Evolutionary conservation across 1,284 basidiomycete species (phyloP).

Genomic region (Golubevia sp.): DNA sequence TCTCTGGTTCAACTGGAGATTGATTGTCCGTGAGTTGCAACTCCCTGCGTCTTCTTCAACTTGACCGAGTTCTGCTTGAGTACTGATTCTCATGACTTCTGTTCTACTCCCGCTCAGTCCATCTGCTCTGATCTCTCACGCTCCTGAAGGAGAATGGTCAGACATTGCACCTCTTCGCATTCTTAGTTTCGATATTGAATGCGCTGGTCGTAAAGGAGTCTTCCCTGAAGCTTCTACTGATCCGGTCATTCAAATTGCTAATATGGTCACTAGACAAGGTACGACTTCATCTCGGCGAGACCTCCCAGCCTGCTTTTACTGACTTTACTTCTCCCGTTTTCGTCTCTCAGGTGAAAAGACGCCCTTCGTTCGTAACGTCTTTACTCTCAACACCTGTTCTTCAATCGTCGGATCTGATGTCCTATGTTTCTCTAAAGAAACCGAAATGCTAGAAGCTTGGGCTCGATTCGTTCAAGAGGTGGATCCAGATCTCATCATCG

Average conservation of each 20-base stretch:
- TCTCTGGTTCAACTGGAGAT: conserved; percentile 58
- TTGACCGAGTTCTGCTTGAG: background rate
- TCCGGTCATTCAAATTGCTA: conserved; percentile 60
- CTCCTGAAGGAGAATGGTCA: conserved; percentile 56
- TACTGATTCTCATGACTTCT: too few relatives aligned
- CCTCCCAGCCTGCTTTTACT: background rate
- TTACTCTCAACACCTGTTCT: conserved; percentile 56
- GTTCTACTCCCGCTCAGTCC: conserved; percentile 9
- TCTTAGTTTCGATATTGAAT: conserved; percentile 60
- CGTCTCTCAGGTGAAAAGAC: conserved; percentile 19
- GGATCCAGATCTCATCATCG: conserved; percentile 59
- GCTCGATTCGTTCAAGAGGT: conserved; percentile 52
- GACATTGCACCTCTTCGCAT: conserved; percentile 56
- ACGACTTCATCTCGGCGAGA: background rate
- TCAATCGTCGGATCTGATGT: conserved; percentile 60
- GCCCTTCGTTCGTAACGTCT: conserved; percentile 59
- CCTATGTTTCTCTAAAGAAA: conserved; percentile 48
- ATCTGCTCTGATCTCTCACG: conserved; percentile 43
- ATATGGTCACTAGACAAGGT: conserved; percentile 61
- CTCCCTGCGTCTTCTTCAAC: background rate
- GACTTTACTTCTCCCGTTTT: background rate
- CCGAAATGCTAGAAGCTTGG: conserved; percentile 56
- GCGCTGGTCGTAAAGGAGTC: conserved; percentile 59
- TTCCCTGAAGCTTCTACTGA: conserved; percentile 54
- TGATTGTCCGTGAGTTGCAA: conserved; percentile 24